Percentiles rank a stretch among this genome's conserved stretches.
Evolutionary conservation across 140 eudicot species (phyloP).

Genomic region (Flaveria floridana): DNA sequence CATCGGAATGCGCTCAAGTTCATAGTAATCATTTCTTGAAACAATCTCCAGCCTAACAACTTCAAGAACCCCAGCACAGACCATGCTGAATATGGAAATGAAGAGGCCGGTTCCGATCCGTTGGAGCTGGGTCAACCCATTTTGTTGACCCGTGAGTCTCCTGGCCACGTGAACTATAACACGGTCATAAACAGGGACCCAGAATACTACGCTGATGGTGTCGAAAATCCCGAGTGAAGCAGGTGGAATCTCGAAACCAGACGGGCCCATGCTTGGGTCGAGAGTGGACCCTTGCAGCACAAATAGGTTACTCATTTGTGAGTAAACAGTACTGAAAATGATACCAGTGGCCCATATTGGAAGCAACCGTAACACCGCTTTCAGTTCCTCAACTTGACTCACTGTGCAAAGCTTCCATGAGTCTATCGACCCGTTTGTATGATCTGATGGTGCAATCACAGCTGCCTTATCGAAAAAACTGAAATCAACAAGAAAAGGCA

Average conservation of each 20-base stretch:
- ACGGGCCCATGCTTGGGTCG: constrained; percentile 34
- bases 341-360: constrained; percentile 57
- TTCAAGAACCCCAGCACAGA: constrained; percentile 49
- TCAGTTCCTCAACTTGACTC: constrained; percentile 60
- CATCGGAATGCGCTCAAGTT: constrained; percentile 36
- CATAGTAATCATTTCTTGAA: constrained; percentile 35
- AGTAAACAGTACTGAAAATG: constrained; percentile 44
- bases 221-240: constrained; percentile 52
- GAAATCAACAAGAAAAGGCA: constrained; percentile 17
- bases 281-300: constrained; percentile 47
- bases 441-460: constrained; percentile 38
- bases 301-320: constrained; percentile 52
- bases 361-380: constrained; percentile 44
- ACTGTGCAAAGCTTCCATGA: constrained; percentile 57
- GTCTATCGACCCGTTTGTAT: constrained; percentile 27
- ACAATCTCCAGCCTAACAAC: constrained; percentile 40
- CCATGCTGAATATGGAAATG: constrained; percentile 51
- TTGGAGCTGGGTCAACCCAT: constrained; percentile 57
- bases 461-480: constrained; percentile 57
- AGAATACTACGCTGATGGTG: constrained; percentile 53
- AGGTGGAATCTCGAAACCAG: constrained; percentile 45
- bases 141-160: constrained; percentile 45
- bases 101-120: constrained; percentile 51
- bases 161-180: constrained; percentile 39
- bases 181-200: constrained; percentile 54